phyloP scores from a whole-genome alignment of 768 basidiomycete genomes.

The Tricholoma sp. region DNA sequence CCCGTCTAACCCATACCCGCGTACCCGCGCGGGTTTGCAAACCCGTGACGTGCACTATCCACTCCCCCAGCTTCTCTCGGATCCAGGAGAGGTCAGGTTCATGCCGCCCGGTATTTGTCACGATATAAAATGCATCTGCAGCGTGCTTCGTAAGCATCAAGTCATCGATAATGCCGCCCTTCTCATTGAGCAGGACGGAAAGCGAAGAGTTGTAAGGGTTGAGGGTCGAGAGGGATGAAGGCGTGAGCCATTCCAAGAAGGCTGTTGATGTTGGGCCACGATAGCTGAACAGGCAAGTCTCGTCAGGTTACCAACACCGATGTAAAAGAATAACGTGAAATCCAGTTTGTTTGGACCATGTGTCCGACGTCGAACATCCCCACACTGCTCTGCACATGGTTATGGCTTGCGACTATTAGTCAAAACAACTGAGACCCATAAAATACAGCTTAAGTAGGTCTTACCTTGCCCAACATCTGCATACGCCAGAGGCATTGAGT shows the following conservation, averaged over 20 bases:
- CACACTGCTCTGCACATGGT: slow-evolving; percentile 74
- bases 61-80: slow-evolving; percentile 56
- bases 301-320: neutral
- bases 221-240: slow-evolving; percentile 71
- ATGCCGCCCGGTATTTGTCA: slow-evolving; percentile 91
- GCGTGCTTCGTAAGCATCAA: slow-evolving; percentile 87
- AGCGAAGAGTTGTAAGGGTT: slow-evolving; percentile 74
- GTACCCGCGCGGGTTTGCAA: too few relatives aligned
- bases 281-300: slow-evolving; percentile 45
- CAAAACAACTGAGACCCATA: neutral
- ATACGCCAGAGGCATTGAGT: slow-evolving; percentile 89
- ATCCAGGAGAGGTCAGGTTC: slow-evolving; percentile 82
- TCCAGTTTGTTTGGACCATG: slow-evolving; percentile 92
- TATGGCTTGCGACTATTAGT: slow-evolving; percentile 84
- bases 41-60: too few relatives aligned
- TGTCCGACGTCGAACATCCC: slow-evolving; percentile 98
- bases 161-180: slow-evolving; percentile 96
- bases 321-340: neutral
- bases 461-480: slow-evolving; percentile 75
- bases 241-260: slow-evolving; percentile 89
- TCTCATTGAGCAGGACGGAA: slow-evolving; percentile 82
- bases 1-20: too few relatives aligned
- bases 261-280: slow-evolving; percentile 69
- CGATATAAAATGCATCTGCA: slow-evolving; percentile 80
- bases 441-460: slow-evolving; percentile 10